These are phyloP conservation scores for Fragilaria crotonensis DNA, from an alignment of 108 stramenopile species.

Conservation along the genomic window DNA sequence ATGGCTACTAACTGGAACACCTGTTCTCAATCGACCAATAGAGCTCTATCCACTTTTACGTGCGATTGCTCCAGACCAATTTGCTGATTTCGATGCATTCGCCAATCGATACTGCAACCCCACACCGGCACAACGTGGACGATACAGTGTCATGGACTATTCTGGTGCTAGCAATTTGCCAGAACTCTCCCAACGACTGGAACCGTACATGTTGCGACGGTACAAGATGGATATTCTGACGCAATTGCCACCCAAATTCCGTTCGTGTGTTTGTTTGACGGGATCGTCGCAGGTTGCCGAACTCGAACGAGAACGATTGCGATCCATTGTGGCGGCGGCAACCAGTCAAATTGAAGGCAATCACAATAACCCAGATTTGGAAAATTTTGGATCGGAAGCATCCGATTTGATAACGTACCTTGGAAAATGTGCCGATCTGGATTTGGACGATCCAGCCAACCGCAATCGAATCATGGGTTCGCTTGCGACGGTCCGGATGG, in stretches of 20 bases:
- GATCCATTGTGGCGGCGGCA: background rate
- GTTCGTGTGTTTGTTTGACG: slow-evolving; percentile 11
- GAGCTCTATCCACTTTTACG: slow-evolving; percentile 9
- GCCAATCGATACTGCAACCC: slow-evolving; percentile 13
- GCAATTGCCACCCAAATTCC: slow-evolving; percentile 18
- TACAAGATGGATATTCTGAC: slow-evolving; percentile 30
- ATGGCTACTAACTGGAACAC: slow-evolving; percentile 29
- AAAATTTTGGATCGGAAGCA: slow-evolving; percentile 3
- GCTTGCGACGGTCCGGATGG: slow-evolving; percentile 12
- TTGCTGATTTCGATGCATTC: background rate
- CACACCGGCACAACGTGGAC: background rate
- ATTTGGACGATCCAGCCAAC: background rate
- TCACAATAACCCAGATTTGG: background rate
- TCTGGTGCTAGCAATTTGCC: slow-evolving; percentile 7
- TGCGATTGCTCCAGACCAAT: slow-evolving; percentile 10
- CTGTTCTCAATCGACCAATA: slow-evolving; percentile 26
- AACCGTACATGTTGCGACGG: slow-evolving; percentile 75
- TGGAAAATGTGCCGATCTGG: background rate
- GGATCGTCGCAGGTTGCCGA: slow-evolving; percentile 3
- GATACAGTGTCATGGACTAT: background rate
- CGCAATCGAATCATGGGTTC: slow-evolving; percentile 1
- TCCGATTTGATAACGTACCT: slow-evolving; percentile 5
- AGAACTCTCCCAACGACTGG: slow-evolving; percentile 12
- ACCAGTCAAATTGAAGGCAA: background rate
- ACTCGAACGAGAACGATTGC: slow-evolving; percentile 7